Percentiles rank a stretch among this genome's conserved stretches.
Conservation (phyloP, 805 yeast species). For the Sugiyamaella americana region DNA sequence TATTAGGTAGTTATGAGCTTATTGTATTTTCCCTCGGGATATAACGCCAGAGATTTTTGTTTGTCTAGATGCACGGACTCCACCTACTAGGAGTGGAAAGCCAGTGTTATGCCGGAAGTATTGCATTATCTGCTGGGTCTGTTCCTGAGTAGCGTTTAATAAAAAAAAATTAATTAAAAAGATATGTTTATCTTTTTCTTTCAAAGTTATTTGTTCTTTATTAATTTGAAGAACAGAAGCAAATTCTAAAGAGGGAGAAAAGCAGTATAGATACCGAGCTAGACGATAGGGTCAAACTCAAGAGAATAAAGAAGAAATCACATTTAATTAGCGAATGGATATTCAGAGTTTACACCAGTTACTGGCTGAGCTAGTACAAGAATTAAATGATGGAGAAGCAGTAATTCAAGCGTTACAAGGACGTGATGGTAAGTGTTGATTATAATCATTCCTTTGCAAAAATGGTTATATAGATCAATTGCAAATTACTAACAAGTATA, state of each 20-base stretch:
- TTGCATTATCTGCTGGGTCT: background rate
- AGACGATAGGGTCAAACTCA: too few species aligned
- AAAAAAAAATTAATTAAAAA: too few species aligned
- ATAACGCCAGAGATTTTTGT: too few species aligned
- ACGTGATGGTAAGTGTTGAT: conserved; percentile 6
- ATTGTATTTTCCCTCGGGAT: too few species aligned
- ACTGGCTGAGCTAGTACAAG: conserved; percentile 6
- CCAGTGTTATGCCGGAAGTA: too few species aligned
- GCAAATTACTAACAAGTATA: background rate
- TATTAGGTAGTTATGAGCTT: too few species aligned
- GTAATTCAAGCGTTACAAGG: conserved; percentile 7
- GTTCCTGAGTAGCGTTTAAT: background rate
- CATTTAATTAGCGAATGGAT: conserved; percentile 6
- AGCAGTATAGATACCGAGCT: too few species aligned
- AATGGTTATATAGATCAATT: conserved; percentile 1
- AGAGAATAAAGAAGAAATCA: too few species aligned
- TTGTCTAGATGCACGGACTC: too few species aligned
- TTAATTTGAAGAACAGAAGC: background rate
- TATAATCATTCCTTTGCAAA: background rate
- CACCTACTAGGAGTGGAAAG: too few species aligned
- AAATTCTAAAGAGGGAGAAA: background rate
- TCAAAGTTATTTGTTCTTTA: background rate
- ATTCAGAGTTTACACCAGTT: background rate
- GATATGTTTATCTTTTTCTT: background rate
- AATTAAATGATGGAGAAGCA: conserved; percentile 7